Evolutionary conservation across 441 rosid genomes (phyloP).

Genomic region (Macaranga tanarius): DNA sequence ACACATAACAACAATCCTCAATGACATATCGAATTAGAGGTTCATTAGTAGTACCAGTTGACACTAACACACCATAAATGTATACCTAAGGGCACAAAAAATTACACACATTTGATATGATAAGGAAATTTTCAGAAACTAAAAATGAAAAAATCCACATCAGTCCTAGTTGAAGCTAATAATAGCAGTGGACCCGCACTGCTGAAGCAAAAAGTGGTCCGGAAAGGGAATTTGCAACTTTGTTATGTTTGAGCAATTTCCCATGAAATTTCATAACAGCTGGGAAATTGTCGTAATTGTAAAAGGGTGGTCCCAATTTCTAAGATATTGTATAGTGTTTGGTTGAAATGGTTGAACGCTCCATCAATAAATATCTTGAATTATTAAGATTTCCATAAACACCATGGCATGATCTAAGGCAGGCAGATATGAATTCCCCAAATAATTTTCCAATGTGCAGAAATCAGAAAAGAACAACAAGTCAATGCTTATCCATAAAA

Average conservation of each 20-base stretch:
- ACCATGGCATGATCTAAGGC: background rate
- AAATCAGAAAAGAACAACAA: background rate
- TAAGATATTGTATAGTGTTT: background rate
- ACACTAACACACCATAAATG: background rate
- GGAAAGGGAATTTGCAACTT: conserved; percentile 12
- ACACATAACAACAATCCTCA: background rate
- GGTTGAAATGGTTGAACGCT: conserved; percentile 21
- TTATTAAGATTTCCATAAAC: conserved; percentile 6
- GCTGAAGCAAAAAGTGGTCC: conserved; percentile 27
- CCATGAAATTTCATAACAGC: conserved; percentile 11
- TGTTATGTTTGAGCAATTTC: conserved; percentile 11
- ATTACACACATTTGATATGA: background rate
- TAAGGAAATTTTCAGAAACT: background rate
- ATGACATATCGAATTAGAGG: background rate
- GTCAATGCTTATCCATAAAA: background rate
- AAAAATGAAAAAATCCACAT: background rate
- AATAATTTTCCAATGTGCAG: background rate
- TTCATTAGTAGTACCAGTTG: background rate
- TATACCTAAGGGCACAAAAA: background rate
- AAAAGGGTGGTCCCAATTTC: conserved; percentile 26
- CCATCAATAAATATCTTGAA: conserved; percentile 16
- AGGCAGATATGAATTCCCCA: conserved; percentile 1
- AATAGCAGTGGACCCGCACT: conserved; percentile 12
- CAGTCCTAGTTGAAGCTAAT: conserved; percentile 8
- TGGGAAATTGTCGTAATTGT: conserved; percentile 16